Conservation (phyloP, 129 eudicot species). For the Arctium minus region DNA sequence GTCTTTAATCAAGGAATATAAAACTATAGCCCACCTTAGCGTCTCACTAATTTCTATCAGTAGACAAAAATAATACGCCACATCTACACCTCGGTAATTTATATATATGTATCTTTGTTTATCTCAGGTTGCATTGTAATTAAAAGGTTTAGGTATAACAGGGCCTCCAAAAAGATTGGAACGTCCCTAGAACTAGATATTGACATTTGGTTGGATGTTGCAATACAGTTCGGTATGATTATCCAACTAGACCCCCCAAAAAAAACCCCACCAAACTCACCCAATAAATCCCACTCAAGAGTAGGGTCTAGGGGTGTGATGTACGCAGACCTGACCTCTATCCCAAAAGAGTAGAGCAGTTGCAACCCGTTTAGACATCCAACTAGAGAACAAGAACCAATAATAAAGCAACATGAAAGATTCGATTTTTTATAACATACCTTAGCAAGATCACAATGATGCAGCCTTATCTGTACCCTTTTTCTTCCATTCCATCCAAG, state of each 20-base stretch:
- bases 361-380: not conserved
- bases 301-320: not conserved
- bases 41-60: too few species aligned
- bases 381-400: not conserved
- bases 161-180: too few species aligned
- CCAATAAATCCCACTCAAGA: too few species aligned
- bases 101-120: too few species aligned
- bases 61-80: too few species aligned
- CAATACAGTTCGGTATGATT: not conserved
- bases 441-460: slow-evolving; percentile 16
- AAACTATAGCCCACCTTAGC: too few species aligned
- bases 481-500: slow-evolving; percentile 62
- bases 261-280: too few species aligned
- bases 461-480: slow-evolving; percentile 22
- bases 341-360: not conserved
- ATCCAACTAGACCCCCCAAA: not conserved
- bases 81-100: too few species aligned
- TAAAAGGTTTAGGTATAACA: too few species aligned
- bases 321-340: not conserved
- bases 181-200: not conserved
- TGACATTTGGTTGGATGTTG: not conserved
- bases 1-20: too few species aligned
- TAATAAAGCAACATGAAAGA: not conserved
- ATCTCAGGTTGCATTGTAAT: too few species aligned
- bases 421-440: slow-evolving; percentile 3